Percentiles rank a stretch among this genome's conserved stretches.
Conservation (phyloP, 257 asterid genomes). For the Leonotis leonurus region DNA sequence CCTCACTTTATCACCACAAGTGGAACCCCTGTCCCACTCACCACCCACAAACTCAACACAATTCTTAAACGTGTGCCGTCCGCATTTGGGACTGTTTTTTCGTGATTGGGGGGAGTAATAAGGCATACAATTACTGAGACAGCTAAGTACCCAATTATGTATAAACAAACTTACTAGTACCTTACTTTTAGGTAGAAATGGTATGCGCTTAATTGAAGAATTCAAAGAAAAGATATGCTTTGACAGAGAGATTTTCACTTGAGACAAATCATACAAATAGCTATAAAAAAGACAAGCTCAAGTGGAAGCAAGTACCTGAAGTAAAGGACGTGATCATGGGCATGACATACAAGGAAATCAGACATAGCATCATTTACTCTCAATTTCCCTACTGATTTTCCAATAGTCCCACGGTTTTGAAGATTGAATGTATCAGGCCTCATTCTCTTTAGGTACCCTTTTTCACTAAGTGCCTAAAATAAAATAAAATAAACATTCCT, state of each 20-base stretch:
- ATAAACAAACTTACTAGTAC: not conserved
- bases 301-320: slow-evolving; percentile 60
- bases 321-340: slow-evolving; percentile 88
- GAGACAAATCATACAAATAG: not conserved
- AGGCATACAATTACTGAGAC: not conserved
- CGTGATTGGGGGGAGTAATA: too few relatives aligned
- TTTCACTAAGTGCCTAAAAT: slow-evolving; percentile 89
- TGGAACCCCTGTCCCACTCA: too few relatives aligned
- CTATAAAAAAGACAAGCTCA: not conserved
- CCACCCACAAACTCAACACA: too few relatives aligned
- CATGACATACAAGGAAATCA: slow-evolving; percentile 87
- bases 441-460: slow-evolving; percentile 96
- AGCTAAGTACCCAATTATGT: not conserved
- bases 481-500: slow-evolving; percentile 8
- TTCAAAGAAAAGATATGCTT: not conserved
- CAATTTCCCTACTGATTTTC: slow-evolving; percentile 93
- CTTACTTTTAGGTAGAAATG: not conserved
- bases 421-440: slow-evolving; percentile 89
- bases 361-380: slow-evolving; percentile 91
- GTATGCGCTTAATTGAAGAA: not conserved
- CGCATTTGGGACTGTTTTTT: too few relatives aligned
- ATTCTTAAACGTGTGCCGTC: too few relatives aligned
- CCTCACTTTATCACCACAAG: too few relatives aligned
- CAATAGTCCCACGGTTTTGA: slow-evolving; percentile 91
- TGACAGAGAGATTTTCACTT: not conserved